Percentiles rank a stretch among this genome's conserved stretches.
phyloP scores from a whole-genome alignment of 495 filamentous ascomycete genomes.

The Pseudomonodictys pantanalensis region DNA sequence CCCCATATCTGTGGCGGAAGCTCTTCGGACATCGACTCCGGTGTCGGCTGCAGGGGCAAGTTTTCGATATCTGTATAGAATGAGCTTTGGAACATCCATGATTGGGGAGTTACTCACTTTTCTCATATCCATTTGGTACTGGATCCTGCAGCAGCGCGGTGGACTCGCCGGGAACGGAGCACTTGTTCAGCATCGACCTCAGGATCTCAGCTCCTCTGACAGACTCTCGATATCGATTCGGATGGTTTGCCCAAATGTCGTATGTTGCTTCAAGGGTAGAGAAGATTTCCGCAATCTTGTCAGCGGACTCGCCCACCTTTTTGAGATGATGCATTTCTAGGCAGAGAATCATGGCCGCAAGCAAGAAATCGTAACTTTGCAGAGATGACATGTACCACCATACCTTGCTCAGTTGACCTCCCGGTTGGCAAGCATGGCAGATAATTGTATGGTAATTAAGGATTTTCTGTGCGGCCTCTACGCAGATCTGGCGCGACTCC shows the following conservation, averaged over 20 bases:
- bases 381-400: constrained; percentile 50
- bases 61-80: not conserved
- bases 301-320: not conserved
- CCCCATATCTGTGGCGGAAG: constrained; percentile 14
- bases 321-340: constrained; percentile 43
- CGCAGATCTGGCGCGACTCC: constrained; percentile 44
- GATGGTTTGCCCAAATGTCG: constrained; percentile 23
- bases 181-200: constrained; percentile 28
- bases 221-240: constrained; percentile 24
- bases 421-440: constrained; percentile 39
- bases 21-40: not conserved
- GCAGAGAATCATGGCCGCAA: constrained; percentile 54
- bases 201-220: constrained; percentile 21
- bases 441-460: constrained; percentile 43
- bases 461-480: constrained; percentile 46
- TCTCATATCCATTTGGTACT: not conserved
- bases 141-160: not conserved
- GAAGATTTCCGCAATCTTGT: constrained; percentile 11
- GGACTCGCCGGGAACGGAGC: not conserved
- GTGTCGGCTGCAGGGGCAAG: not conserved
- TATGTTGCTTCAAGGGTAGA: constrained; percentile 19
- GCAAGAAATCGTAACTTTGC: constrained; percentile 49
- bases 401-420: constrained; percentile 46
- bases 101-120: not conserved
- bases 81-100: not conserved